These are phyloP conservation scores for Rhodotorula paludigena DNA, from an alignment of 768 basidiomycete species.

Conservation along the genomic window DNA sequence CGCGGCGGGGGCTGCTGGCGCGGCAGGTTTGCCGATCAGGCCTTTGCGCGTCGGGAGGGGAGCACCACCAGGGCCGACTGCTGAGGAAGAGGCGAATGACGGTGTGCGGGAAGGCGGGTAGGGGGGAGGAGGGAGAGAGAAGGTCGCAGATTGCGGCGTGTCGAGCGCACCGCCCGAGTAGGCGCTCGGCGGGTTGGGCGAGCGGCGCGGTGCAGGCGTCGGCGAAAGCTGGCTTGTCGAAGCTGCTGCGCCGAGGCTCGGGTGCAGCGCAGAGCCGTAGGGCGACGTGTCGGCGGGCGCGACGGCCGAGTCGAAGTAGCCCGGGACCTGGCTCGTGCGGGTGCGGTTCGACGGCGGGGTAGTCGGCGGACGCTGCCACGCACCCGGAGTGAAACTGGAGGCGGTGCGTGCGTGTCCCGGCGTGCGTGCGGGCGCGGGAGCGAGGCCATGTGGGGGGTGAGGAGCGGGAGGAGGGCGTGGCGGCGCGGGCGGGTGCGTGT, in stretches of 20 bases:
- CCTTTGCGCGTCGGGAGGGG: slow-evolving; percentile 45
- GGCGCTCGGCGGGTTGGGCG: background rate
- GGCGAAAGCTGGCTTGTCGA: background rate
- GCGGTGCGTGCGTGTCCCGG: slow-evolving; percentile 12
- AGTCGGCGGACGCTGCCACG: background rate
- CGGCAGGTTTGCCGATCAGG: slow-evolving; percentile 50
- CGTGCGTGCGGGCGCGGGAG: slow-evolving; percentile 12
- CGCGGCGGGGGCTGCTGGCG: slow-evolving; percentile 46
- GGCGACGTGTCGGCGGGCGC: background rate
- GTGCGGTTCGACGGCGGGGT: background rate
- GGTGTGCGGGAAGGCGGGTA: slow-evolving; percentile 20
- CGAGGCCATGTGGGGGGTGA: slow-evolving; percentile 10
- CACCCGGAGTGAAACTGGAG: background rate
- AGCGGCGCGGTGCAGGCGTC: background rate
- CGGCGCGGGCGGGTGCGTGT: slow-evolving; percentile 59
- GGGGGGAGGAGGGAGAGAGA: slow-evolving; percentile 10
- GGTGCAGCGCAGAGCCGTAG: background rate
- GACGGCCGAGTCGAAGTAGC: background rate
- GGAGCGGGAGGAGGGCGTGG: slow-evolving; percentile 45
- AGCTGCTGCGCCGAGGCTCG: slow-evolving; percentile 4
- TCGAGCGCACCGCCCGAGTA: background rate
- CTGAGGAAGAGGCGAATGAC: slow-evolving; percentile 28
- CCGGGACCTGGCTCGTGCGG: background rate
- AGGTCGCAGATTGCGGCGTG: background rate
- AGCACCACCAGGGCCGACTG: background rate